A percentile compares a stretch with the other conserved stretches of the same genome.
Conservation (phyloP, 1,284 basidiomycete genomes). For the Mycena sp. region DNA sequence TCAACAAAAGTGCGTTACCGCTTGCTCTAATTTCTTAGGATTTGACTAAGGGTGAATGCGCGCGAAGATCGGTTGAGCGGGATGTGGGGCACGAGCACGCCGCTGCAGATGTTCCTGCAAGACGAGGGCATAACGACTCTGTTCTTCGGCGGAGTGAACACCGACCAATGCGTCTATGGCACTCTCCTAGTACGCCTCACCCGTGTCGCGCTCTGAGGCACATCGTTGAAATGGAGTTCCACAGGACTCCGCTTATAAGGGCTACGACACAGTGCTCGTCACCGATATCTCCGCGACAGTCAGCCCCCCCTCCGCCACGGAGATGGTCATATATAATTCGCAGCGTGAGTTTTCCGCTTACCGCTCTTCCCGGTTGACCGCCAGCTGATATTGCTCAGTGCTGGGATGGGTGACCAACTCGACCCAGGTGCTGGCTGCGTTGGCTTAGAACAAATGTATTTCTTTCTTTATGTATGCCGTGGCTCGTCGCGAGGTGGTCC, state of each 20-base stretch:
- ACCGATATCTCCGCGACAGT: conserved; percentile 43
- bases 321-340: conserved; percentile 43
- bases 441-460: too few relatives aligned
- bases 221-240: neutral
- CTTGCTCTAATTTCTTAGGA: neutral
- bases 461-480: too few relatives aligned
- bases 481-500: too few relatives aligned
- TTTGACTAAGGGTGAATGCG: neutral
- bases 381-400: too few relatives aligned
- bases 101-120: conserved; percentile 43
- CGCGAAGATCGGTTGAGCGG: conserved; percentile 42
- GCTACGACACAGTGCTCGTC: conserved; percentile 42
- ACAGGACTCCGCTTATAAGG: conserved; percentile 41
- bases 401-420: too few relatives aligned
- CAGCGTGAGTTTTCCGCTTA: too few relatives aligned
- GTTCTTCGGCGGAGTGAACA: conserved; percentile 44
- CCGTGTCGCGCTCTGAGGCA: too few relatives aligned
- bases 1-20: conserved; percentile 40
- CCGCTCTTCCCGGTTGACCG: too few relatives aligned
- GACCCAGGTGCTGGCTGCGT: too few relatives aligned
- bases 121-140: conserved; percentile 43
- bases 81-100: conserved; percentile 44
- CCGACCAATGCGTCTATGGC: conserved; percentile 43
- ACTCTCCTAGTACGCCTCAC: conserved; percentile 41
- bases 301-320: conserved; percentile 38